Base-by-base conservation (phyloP, 257 asterid species). In the Galeopsis tetrahit region DNA sequence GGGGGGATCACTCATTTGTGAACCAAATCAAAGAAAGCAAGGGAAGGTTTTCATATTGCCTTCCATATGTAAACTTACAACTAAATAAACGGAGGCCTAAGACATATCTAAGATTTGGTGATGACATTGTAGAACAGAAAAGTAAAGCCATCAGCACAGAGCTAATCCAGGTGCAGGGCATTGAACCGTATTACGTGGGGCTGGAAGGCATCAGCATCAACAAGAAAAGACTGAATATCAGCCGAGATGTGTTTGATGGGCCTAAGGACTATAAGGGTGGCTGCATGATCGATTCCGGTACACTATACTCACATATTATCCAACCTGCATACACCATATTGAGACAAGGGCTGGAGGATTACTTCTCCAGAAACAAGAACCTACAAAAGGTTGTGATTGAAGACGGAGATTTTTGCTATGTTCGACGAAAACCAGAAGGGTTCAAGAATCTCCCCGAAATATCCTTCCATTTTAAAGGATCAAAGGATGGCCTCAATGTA, bases 151-250 rank as follows among this genome's bases (percentile, higher is more conserved):
- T 14, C 48, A 43, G 28, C 61, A 59, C 67, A 7, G 8, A 3
- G n/a, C 4, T 53, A 7, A 44, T 10, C 10, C 46, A 2, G 57
- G 17, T 58, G 5, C n/a, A 33, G 1, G 67, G 58, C 6, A 13
- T 10, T 5, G 38, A 3, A 1, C 4, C 36, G 10, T 71, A 71
- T 11, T 46, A 7, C 10, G 51, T 60, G 28, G 61, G 38, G 4
- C 38, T 60, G 21, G 51, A 71, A 33, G 75, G 63, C 6, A 71
- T 71, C 13, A 71, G 76, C 76, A 60, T 61, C 62, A 21, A 48
- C 52, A 17, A 4, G 3, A 71, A 39, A 15, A 44, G 76, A 48
- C 76, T 71, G 17, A 48, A 71, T 32, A 71, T 71, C 52, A 61
- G 53, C 32, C 5, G 9, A 38, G 1, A 35, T 4, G 61, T 33